Base-by-base conservation (phyloP, 768 basidiomycete species). In the Agaricus bisporus region DNA sequence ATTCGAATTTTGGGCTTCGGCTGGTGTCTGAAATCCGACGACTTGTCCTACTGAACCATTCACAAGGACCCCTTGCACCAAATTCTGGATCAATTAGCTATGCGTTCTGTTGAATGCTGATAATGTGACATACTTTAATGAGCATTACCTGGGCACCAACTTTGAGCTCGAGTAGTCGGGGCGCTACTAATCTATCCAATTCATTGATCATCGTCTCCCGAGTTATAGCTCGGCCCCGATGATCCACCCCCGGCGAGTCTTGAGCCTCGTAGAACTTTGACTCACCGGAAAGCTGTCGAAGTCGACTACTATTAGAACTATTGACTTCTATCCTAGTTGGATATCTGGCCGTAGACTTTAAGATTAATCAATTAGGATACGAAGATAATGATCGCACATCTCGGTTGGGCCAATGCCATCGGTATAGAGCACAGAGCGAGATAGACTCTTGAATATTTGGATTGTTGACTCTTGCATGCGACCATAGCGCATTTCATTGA, bases 121-220 rank as follows among this genome's bases (percentile, higher is more conserved):
- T 2, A 1, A 22, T 25, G 10, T 17, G 17, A 44, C 44, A 7
- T 54, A 82, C 86, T 74, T 87, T 87, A 58, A 87, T 75, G 2
- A 88, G 64, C 89, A 91, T 91, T 4, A 95, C 93, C 64, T 95
- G 93, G 3, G 91, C 88, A 11, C 85, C 86, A 35, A 80, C 81
- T 68, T 83, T 84, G 38, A 82, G 62, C n/a, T 63, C 63, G 26
- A 82, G 64, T 8, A 35, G 44, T 48, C 68, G 69, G 5, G 73
- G 77, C 11, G 77, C 84, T 52, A 91, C 77, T 17, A 91, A 79
- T n/a, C 77, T 73, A 26, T 86, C 77, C 38, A 86, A 66, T 3
- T 81, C 63, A 36, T 63, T 68, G 41, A 66, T 64, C 70, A 78
- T 78, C 37, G 70, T 63, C n/a, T 70, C 64, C 2, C 45, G 17